Evolutionary conservation across 164 flowering plant species (phyloP).

Genomic region (Litsea cubeba): DNA sequence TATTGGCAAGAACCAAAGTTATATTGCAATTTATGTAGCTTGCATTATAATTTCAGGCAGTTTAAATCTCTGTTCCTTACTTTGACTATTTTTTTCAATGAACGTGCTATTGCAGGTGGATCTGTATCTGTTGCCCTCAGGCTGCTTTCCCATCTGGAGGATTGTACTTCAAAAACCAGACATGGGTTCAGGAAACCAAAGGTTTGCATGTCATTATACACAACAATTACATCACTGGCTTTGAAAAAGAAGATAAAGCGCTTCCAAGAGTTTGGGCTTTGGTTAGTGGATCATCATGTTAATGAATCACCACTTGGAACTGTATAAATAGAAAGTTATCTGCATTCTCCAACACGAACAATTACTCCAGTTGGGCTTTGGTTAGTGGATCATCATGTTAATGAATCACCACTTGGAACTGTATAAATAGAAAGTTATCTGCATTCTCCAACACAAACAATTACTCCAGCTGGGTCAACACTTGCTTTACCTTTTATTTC

Average conservation of each 20-base stretch:
- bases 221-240: slow-evolving; percentile 82
- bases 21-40: background rate
- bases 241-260: slow-evolving; percentile 91
- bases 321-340: too few species aligned
- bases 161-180: slow-evolving; percentile 85
- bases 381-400: slow-evolving; percentile 74
- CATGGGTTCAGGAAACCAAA: slow-evolving; percentile 90
- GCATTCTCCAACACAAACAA: background rate
- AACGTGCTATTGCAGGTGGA: slow-evolving; percentile 56
- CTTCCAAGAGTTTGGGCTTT: slow-evolving; percentile 76
- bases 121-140: slow-evolving; percentile 80
- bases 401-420: slow-evolving; percentile 82
- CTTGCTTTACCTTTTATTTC: background rate
- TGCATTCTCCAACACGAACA: too few species aligned
- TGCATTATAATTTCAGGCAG: background rate
- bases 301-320: too few species aligned
- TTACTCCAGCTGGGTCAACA: background rate
- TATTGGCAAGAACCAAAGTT: background rate
- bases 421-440: slow-evolving; percentile 16
- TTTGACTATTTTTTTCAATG: background rate
- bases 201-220: slow-evolving; percentile 83
- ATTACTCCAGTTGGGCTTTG: too few species aligned
- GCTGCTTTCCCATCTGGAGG: slow-evolving; percentile 94
- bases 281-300: too few species aligned
- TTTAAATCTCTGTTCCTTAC: too few species aligned